A percentile compares a stretch with the other conserved stretches of the same genome.
Evolutionary conservation across 805 yeast genomes (phyloP).

Genomic region (Candida ficus): DNA sequence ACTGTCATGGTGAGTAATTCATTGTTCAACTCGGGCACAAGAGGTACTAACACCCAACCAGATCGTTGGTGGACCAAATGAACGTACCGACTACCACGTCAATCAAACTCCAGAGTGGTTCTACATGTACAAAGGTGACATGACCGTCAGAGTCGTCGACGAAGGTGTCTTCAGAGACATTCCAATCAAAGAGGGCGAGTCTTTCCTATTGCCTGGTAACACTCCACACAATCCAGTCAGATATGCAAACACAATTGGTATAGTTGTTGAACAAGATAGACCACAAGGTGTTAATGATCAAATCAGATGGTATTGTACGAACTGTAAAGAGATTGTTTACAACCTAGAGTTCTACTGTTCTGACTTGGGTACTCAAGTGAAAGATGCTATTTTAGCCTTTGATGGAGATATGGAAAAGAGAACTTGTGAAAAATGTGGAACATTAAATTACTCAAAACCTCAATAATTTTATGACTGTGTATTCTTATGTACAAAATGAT

Average conservation of each 20-base stretch:
- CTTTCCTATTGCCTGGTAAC: slow-evolving; percentile 81
- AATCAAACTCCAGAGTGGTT: slow-evolving; percentile 96
- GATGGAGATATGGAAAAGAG: slow-evolving; percentile 58
- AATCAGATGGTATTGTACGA: slow-evolving; percentile 82
- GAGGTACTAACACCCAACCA: slow-evolving; percentile 6
- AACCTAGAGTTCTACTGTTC: slow-evolving; percentile 68
- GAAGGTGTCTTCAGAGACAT: slow-evolving; percentile 73
- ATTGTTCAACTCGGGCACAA: neutral
- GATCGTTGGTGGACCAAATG: slow-evolving; percentile 94
- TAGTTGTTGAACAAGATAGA: slow-evolving; percentile 90
- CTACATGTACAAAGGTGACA: slow-evolving; percentile 78
- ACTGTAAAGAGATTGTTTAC: slow-evolving; percentile 59
- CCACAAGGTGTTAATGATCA: slow-evolving; percentile 67
- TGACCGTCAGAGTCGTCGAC: slow-evolving; percentile 81
- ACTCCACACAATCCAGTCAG: slow-evolving; percentile 89
- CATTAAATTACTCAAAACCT: slow-evolving; percentile 64
- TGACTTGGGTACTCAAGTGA: slow-evolving; percentile 88
- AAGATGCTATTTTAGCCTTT: slow-evolving; percentile 69
- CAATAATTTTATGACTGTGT: slow-evolving; percentile 20
- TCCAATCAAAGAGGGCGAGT: slow-evolving; percentile 75
- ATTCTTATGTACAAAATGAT: no score
- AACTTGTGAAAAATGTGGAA: slow-evolving; percentile 73
- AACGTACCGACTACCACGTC: slow-evolving; percentile 86
- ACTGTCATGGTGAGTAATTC: slow-evolving; percentile 64
- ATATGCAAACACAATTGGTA: slow-evolving; percentile 78